Base-by-base conservation (phyloP, 768 basidiomycete genomes). In the Daedaleopsis sinensis region DNA sequence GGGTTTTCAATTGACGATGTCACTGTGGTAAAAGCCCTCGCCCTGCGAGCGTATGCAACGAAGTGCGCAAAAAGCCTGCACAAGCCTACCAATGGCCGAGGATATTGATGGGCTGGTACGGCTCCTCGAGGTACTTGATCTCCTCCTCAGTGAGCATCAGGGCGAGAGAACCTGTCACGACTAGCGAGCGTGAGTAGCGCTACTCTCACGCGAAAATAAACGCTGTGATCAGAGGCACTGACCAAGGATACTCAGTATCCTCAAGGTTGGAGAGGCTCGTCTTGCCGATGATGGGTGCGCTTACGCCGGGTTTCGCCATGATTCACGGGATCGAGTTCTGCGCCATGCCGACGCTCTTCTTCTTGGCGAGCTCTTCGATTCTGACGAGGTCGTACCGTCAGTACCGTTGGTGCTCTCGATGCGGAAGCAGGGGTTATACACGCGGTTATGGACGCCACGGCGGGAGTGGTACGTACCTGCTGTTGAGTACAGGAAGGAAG, bases 41-140 rank as follows among this genome's bases (percentile, higher is more conserved):
- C 27, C 27, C 4, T 32, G 27, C 27, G 7, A 3, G 7, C 27
- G 27, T 32, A 32, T 7, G 27, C 27, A 32, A 7, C 27, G 27
- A 32, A 32, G 27, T 7, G 27, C 27, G 27, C 27, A 32, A 32
- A 3, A 32, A 3, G 27, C 27, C 27, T 3, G 3, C 27, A 32
- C 27, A 7, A 32, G 27, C 27, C 27, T 32, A 32, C 27, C 27
- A 42, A 27, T 54, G 56, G 8, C 48, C 53, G 13, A 18, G 43
- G 32, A 58, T 55, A 6, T 24, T 16, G 9, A 27, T 15, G 13
- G 62, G 62, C 18, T 5, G 23, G 74, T 89, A 88, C 0, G 82
- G 79, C 62, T 83, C 80, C 60, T 82, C 80, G 35, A 90, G 78
- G 55, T 78, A 77, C 70, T 82, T 79, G 46, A 84, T 72, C 66